Percentiles rank a stretch among this genome's conserved stretches.
Evolutionary conservation across 169 alveolate genomes (phyloP).

Genomic region (Eimeria necatrix): DNA sequence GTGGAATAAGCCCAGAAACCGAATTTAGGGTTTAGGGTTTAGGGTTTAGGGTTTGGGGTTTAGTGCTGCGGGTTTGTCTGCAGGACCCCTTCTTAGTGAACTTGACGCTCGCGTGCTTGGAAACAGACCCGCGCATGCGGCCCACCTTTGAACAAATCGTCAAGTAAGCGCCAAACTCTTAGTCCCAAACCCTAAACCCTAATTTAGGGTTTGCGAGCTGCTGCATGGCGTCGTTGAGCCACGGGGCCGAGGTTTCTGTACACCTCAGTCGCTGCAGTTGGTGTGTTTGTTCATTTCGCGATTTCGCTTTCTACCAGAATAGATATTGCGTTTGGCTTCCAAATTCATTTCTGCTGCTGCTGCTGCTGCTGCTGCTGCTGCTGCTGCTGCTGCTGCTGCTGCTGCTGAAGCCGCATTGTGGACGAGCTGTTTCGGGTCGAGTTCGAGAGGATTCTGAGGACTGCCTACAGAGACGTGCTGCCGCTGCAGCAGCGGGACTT

Average conservation of each 20-base stretch:
- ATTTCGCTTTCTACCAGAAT: no score
- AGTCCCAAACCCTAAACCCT: slow-evolving; percentile 42
- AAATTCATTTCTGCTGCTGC: background rate
- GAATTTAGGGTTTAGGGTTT: slow-evolving; percentile 25
- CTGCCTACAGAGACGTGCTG: slow-evolving; percentile 48
- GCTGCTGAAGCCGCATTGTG: slow-evolving; percentile 55
- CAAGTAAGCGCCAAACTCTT: slow-evolving; percentile 49
- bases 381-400: background rate
- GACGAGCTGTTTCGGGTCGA: slow-evolving; percentile 68
- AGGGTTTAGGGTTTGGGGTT: slow-evolving; percentile 43
- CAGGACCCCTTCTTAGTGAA: slow-evolving; percentile 67
- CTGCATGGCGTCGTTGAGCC: no score
- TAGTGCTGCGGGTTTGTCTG: slow-evolving; percentile 9
- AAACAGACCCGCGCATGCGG: slow-evolving; percentile 72
- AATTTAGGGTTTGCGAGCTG: background rate
- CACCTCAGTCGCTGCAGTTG: no score
- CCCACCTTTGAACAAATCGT: slow-evolving; percentile 76
- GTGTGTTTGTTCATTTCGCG: no score
- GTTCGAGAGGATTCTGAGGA: slow-evolving; percentile 55
- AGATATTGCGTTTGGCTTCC: no score
- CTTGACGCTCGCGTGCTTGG: slow-evolving; percentile 74
- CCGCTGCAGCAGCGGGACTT: slow-evolving; percentile 58
- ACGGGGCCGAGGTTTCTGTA: no score
- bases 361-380: slow-evolving; percentile 9
- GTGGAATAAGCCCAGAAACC: background rate